Percentiles rank a stretch among this genome's conserved stretches.
Conservation (phyloP, 352 stramenopile genomes). For the Phytopythium litorale region DNA sequence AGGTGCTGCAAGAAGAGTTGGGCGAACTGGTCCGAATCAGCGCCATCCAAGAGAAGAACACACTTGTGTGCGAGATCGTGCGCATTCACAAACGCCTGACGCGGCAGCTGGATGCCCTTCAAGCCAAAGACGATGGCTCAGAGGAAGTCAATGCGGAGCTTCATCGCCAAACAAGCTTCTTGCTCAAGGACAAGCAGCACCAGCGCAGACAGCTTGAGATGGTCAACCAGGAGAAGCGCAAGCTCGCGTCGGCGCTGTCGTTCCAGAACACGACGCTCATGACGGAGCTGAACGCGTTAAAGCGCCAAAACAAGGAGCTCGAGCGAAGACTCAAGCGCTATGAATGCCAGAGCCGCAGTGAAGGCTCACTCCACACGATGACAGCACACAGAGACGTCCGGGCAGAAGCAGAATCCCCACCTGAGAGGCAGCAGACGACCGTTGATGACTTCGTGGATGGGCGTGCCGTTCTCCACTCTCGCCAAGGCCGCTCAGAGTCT, state of each 20-base stretch:
- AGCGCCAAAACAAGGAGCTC: conserved; percentile 66
- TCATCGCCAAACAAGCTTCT: conserved; percentile 68
- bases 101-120: conserved; percentile 44
- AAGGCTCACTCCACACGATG: too few species aligned
- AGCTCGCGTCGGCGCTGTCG: conserved; percentile 62
- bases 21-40: conserved; percentile 55
- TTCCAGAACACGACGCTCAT: conserved; percentile 70
- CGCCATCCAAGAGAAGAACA: conserved; percentile 57
- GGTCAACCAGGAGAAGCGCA: conserved; percentile 59
- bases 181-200: conserved; percentile 75
- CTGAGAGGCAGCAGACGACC: neutral
- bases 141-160: conserved; percentile 68
- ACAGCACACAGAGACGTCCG: neutral
- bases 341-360: conserved; percentile 6
- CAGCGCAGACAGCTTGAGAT: conserved; percentile 60
- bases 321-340: conserved; percentile 29
- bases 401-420: neutral
- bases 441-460: neutral
- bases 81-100: conserved; percentile 63
- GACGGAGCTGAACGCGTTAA: conserved; percentile 54
- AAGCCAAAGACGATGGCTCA: conserved; percentile 39
- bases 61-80: conserved; percentile 53
- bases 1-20: conserved; percentile 62
- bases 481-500: neutral
- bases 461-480: neutral